These are phyloP conservation scores for Perilla frutescens DNA, from an alignment of 257 asterid genomes.

Conservation along the genomic window DNA sequence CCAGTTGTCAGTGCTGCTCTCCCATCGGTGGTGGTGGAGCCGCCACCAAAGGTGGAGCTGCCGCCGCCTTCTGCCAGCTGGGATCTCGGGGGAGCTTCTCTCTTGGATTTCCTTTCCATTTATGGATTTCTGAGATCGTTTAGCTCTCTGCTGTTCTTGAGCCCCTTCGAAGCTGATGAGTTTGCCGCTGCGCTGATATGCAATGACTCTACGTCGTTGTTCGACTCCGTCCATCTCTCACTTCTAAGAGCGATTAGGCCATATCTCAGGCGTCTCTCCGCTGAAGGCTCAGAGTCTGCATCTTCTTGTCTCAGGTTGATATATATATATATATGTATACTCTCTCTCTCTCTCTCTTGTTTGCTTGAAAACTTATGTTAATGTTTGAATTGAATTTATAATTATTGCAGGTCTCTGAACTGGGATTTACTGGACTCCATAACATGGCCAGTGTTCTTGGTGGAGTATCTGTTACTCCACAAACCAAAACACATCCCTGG, in stretches of 20 bases:
- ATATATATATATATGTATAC: too few species aligned
- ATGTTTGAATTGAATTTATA: too few species aligned
- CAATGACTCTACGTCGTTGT: slow-evolving; percentile 61
- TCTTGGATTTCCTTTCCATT: slow-evolving; percentile 67
- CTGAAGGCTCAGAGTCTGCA: slow-evolving; percentile 40
- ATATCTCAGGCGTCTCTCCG: slow-evolving; percentile 29
- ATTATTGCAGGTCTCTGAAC: slow-evolving; percentile 66
- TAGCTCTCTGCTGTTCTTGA: slow-evolving; percentile 68
- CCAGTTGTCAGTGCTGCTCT: not conserved
- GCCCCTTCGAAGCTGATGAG: slow-evolving; percentile 81
- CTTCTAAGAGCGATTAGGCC: slow-evolving; percentile 69
- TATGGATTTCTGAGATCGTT: slow-evolving; percentile 90
- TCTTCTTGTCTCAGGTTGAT: slow-evolving; percentile 72
- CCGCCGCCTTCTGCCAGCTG: slow-evolving; percentile 67
- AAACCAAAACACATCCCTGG: slow-evolving; percentile 65
- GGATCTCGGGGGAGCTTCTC: slow-evolving; percentile 61
- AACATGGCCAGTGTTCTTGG: slow-evolving; percentile 87
- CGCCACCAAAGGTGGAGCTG: slow-evolving; percentile 74
- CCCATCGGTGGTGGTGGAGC: slow-evolving; percentile 57
- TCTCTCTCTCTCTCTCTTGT: too few species aligned
- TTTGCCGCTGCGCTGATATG: slow-evolving; percentile 68
- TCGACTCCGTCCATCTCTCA: slow-evolving; percentile 76
- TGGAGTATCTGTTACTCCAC: slow-evolving; percentile 73
- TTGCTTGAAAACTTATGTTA: not conserved
- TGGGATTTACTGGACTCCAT: slow-evolving; percentile 89